Evolutionary conservation across 176 grass and related monocot genomes (phyloP).

Genomic region (Olyra latifolia): DNA sequence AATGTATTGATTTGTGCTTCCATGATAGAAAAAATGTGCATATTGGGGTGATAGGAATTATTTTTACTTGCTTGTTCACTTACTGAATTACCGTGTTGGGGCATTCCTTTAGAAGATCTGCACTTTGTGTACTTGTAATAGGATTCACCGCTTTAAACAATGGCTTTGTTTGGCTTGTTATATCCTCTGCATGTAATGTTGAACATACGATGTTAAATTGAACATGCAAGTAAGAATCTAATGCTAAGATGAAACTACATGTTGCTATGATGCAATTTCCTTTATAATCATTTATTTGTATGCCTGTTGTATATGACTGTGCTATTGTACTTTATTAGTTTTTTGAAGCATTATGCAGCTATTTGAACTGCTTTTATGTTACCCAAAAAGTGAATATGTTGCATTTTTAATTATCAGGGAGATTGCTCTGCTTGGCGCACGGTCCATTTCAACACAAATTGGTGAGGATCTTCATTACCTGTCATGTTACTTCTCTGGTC

Average conservation of each 20-base stretch:
- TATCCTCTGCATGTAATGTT: background rate
- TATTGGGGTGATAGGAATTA: background rate
- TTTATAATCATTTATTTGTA: background rate
- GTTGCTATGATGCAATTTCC: background rate
- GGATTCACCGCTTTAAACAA: background rate
- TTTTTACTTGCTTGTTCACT: background rate
- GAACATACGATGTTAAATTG: background rate
- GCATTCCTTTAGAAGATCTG: background rate
- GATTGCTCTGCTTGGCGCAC: conserved; percentile 52
- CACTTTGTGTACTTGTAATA: background rate
- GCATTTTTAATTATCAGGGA: conserved; percentile 51
- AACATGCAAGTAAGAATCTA: background rate
- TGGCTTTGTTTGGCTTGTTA: background rate
- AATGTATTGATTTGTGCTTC: background rate
- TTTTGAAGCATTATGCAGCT: background rate
- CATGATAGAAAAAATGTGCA: background rate
- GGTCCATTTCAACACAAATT: conserved; percentile 80
- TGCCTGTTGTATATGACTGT: background rate
- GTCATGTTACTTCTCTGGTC: background rate
- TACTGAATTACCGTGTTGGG: background rate
- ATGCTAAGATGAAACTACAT: background rate
- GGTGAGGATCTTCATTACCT: conserved; percentile 45
- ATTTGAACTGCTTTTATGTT: background rate
- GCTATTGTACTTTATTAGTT: background rate
- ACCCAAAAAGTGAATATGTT: background rate